phyloP scores from a whole-genome alignment of 202 grass and related monocot genomes.

The Setaria viridis region DNA sequence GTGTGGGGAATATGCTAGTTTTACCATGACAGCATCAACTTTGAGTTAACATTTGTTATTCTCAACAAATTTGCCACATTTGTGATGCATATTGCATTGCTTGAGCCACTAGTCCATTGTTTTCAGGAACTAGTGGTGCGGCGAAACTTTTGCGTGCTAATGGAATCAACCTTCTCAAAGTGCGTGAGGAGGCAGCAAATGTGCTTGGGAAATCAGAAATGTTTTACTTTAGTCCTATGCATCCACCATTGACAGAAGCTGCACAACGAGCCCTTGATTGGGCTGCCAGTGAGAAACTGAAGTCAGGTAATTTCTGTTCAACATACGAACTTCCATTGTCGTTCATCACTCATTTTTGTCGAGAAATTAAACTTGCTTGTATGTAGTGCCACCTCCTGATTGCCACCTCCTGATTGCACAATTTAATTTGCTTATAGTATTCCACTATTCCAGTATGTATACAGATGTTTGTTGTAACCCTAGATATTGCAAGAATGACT shows the following conservation, averaged over 20 bases:
- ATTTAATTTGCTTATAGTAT: constrained; percentile 33
- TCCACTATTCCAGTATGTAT: constrained; percentile 13
- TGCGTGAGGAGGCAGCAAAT: constrained; percentile 69
- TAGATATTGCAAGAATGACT: neutral
- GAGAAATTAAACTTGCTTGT: constrained; percentile 15
- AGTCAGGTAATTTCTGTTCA: constrained; percentile 67
- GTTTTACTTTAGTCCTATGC: constrained; percentile 67
- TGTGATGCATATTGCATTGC: constrained; percentile 4
- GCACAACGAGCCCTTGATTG: constrained; percentile 83
- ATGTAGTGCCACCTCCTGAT: constrained; percentile 13
- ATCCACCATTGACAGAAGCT: constrained; percentile 75
- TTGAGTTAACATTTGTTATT: constrained; percentile 49
- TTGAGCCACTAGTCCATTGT: constrained; percentile 27
- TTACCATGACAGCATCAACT: constrained; percentile 12
- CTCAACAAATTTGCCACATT: constrained; percentile 24
- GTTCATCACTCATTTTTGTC: constrained; percentile 16
- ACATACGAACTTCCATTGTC: neutral
- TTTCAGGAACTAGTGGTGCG: constrained; percentile 80
- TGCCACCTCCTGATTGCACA: constrained; percentile 7
- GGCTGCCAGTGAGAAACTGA: constrained; percentile 80
- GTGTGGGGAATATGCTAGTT: neutral
- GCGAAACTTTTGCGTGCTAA: constrained; percentile 85
- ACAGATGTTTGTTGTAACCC: neutral
- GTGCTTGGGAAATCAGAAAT: constrained; percentile 85
- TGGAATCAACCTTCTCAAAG: constrained; percentile 81